Evolutionary conservation across 2,329 filamentous ascomycete genomes (phyloP), one percentile per base, ranked within the genome.

Genomic region (Diaporthe citrichinensis): DNA sequence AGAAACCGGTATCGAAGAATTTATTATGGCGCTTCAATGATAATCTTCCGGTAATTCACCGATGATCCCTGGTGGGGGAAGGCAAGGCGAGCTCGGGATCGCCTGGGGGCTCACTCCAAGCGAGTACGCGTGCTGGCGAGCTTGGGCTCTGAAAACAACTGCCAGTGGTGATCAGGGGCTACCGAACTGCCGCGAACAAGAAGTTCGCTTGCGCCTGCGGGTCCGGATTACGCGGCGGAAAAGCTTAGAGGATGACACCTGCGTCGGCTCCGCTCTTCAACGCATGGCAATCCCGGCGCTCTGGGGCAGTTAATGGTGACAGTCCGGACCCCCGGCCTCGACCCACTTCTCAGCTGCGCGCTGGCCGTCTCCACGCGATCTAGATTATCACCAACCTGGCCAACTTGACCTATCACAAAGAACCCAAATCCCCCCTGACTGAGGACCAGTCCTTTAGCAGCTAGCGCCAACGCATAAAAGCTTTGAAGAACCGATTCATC

Each of bases 41-140:
- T 41, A 55, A 69, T 69, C 65, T 41, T 55, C 49, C 65, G 65
- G 65, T 69, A 34, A 55, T 69, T 69, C 49, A 55, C 49, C 49
- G 65, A 39, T 41, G 65, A 41, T 51, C 46, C 12, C 28, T 36
- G 14, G 23, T 68, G 25, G n/a, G 17, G 12, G 12, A 68, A 23
- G 31, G 28, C 28, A 68, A 68, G 17, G 31, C 65, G 46, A 68
- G 31, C 14, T 39, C 62, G 23, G 23, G 28, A 68, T 39, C 31
- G 65, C n/a, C 34, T 53, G 65, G 65, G 46, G 31, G 46, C 12
- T 9, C 2, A 2, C 36, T 28, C 65, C 20, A 49, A 23, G 15
- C 36, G 36, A 39, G 36, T 12, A 12, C 36, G 31, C 34, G 23
- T 39, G 31, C 31, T 53, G 46, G 20, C 62, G 1, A 44, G 0